These are phyloP conservation scores for Psilocybe tampanensis DNA, from an alignment of 768 basidiomycete species.

Conservation along the genomic window DNA sequence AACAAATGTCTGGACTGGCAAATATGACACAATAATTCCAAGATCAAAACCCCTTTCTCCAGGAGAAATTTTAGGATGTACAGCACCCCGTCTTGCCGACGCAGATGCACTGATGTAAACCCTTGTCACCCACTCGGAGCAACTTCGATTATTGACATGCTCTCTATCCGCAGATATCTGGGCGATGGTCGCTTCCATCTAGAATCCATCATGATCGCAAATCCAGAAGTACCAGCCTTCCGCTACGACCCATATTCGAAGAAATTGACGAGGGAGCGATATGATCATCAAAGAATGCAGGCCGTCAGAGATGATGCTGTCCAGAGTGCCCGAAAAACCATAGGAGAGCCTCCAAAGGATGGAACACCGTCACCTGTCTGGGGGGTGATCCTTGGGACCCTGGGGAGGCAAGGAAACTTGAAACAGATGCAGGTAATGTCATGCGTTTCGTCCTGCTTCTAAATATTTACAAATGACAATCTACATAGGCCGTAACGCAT, in stretches of 20 bases:
- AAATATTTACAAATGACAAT: neutral
- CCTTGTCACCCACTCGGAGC: slow-evolving; percentile 1
- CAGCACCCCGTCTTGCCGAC: slow-evolving; percentile 76
- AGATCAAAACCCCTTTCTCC: slow-evolving; percentile 92
- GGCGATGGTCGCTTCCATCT: slow-evolving; percentile 98
- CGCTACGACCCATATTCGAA: slow-evolving; percentile 99
- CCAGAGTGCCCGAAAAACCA: slow-evolving; percentile 67
- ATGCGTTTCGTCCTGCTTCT: neutral
- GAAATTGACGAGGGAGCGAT: slow-evolving; percentile 91
- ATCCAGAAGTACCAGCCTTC: slow-evolving; percentile 92
- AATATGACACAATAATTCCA: slow-evolving; percentile 78
- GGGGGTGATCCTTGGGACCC: slow-evolving; percentile 93
- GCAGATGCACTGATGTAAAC: slow-evolving; percentile 92
- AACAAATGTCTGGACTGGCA: slow-evolving; percentile 48
- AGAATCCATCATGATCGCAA: slow-evolving; percentile 99
- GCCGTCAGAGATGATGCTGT: slow-evolving; percentile 74
- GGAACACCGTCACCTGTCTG: slow-evolving; percentile 46
- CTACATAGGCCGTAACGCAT: slow-evolving; percentile 69
- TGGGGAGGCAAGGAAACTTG: slow-evolving; percentile 93
- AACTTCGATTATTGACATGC: neutral
- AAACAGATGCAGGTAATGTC: slow-evolving; percentile 74
- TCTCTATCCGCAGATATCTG: slow-evolving; percentile 66
- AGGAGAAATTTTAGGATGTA: slow-evolving; percentile 96
- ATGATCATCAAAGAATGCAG: slow-evolving; percentile 90
- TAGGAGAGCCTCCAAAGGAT: slow-evolving; percentile 35